Evolutionary conservation across 768 basidiomycete species (phyloP), one percentile per base, ranked within the genome.

Genomic region (Rubroboletus satanas): DNA sequence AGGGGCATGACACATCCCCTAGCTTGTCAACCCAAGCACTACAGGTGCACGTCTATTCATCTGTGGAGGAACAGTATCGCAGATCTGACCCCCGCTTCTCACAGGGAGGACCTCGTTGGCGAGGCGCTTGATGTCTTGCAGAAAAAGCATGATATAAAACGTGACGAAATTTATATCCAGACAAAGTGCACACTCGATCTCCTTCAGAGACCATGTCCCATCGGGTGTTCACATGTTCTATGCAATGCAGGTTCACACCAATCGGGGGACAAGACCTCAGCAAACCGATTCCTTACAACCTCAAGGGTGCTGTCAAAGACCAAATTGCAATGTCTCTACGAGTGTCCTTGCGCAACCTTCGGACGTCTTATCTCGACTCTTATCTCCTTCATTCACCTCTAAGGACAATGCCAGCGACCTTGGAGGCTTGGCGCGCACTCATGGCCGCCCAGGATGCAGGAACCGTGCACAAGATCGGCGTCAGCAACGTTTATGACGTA

Each of bases 381-480:
- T 86, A 90, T 57, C 73, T 93, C 48, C 77, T 94, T 7, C 92
- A 94, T 66, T 87, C 86, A 0, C 90, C 90, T 2, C 67, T 91
- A 44, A 75, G 70, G 2, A 85, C 81, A 0, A 67, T 78, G 15
- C 73, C 79, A 21, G 72, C 80, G 52, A 92, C 88, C 1, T 64
- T 88, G 35, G 80, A 83, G 58, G 90, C 90, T 0, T 92, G 89
- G 83, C 73, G 72, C 10, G 74, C 76, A 0, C 79, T 93, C 8
- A 78, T 83, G 33, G 64, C 71, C 3, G 73, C 89, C 50, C 85
- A 88, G 59, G 81, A 85, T 55, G 77, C 81, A 45, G 89, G 87
- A 12, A 81, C 79, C 55, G 81, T 86, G 11, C 75, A 73, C 56
- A 66, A 74, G 64, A 88, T 90, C 44, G 90, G 91, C 1, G 74